Base-by-base conservation (phyloP, 768 basidiomycete genomes). In the Daedalea quercina region DNA sequence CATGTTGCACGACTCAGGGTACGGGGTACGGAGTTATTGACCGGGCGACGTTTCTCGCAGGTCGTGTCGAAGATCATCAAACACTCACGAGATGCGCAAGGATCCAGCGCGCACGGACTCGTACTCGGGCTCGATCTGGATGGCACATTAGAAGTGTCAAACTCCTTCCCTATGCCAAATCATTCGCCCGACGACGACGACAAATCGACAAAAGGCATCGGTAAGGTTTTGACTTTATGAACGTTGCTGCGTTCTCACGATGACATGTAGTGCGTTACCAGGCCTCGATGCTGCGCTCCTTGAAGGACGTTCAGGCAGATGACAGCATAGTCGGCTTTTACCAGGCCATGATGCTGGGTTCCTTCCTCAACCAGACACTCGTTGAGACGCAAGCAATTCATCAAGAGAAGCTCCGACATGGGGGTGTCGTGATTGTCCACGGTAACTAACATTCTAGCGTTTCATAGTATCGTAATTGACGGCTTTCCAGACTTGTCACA, bases 261-360 rank as follows among this genome's bases (percentile, higher is more conserved):
- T 13, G 12, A 20, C 44, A 11, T 42, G 28, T 62, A 90, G 86
- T 77, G 51, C 86, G 89, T 43, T 93, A 92, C 66, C 90, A 94
- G 69, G 74, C 79, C 33, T 78, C 84, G 53, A 90, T 94, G 90
- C 74, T 94, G 44, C 82, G 88, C 52, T 86, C 88, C 22, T 75
- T 97, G 64, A 89, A 90, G 64, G 92, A 94, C 67, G 93, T 94
- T 51, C 87, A 90, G 62, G 82, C 85, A 34, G 92, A 94, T 63
- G 92, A 95, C 69, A 91, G 85, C 58, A 81, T 94, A 31, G 87
- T 96, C 51, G 94, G 94, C 35, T 92, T 95, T 69, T 97, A 97
- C 73, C 91, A 95, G 64, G 88, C 89, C 42, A 91, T 86, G 24
- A 82, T 84, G 9, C 76, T 91, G 35, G 90, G 90, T 41, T 87